Evolutionary conservation across 129 eudicot species (phyloP), one percentile per base, ranked within the genome.

Genomic region (Helichrysum umbraculigerum): DNA sequence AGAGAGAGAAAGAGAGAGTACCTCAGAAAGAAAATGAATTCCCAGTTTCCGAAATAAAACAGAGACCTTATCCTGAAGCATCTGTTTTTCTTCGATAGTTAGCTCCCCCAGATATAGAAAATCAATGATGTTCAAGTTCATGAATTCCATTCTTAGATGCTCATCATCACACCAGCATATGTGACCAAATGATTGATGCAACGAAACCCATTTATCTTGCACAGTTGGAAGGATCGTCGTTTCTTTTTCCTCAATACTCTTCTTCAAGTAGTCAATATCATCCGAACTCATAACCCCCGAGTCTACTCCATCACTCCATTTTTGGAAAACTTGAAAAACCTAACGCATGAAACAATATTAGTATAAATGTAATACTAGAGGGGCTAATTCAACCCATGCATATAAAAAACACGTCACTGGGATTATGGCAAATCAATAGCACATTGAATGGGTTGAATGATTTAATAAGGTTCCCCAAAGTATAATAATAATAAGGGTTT

Each of bases 161-260:
- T 89, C 91, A 68, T 87, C 92, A 75, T 89, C 85, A 62, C 81
- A 89, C 96, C 96, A 92, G 78, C 96, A 92, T 30, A 89, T 30
- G 22, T 89, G 83, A 66, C 97, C 95, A 78, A 73, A 85, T 88
- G 92, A 96, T 96, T 89, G 80, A 82, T 84, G 82, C 34, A 32
- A 32, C 34, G 34, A 32, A 32, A 32, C 34, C 34, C 34, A 32
- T 32, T 32, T 32, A 2, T 89, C 89, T 81, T 76, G 84, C 47
- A 75, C 72, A 21, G 97, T 86, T 59, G 97, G 97, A 52, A 92
- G 91, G 42, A 92, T 85, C 14, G 63, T 57, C 63, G 5, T 82
- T 60, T 89, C 88, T 81, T 83, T 79, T 71, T 79, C 79, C 68
- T 71, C 72, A 69, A 92, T 83, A 50, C 73, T 82, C 66, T 78